Evolutionary conservation across 2,329 filamentous ascomycete genomes (phyloP), one percentile per base, ranked within the genome.

Genomic region (Neodidymelliopsis sp.): DNA sequence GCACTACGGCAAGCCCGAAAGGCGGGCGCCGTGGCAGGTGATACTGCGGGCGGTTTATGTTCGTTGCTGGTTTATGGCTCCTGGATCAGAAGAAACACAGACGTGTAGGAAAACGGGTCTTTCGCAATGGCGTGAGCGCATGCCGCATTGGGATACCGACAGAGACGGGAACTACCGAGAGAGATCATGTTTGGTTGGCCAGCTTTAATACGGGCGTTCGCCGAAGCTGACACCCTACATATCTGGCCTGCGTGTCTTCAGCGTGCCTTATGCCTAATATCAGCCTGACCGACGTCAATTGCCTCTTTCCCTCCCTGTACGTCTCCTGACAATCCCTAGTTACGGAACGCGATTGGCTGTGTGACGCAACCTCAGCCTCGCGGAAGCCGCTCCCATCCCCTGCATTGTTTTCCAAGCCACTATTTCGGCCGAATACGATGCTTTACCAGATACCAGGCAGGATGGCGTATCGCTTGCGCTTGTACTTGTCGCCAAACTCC

Each of bases 401-500:
- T 45, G 35, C 36, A 41, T 33, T 15, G 13, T 45, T 11, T 29
- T 31, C 11, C 34, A 45, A 44, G 47, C 47, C 47, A 44, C 19
- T 7, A 29, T 34, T 11, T 45, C 29, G 41, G 36, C 30, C 36
- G 35, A 36, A 19, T 30, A 45, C 19, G 40, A 20, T 30, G 10
- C 9, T 30, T 46, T 59, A 94, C 69, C 87, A 81, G 39, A 96
- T 76, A 3, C 89, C 89, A 3, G 94, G 91, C 49, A 97, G 74
- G 76, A 96, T 88, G 52, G 84, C 85, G 69, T 81, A 93, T 67
- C 84, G 84, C 90, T 99, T 97, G 80, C 88, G 92, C 86, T 93
- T 92, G 78, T 99, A 99, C 76, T 87, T 89, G 71, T 92, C 89
- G 29, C 89, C 89, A 74, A 97, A 96, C 73, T 96, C 90, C 74